Percentiles rank a stretch among this genome's conserved stretches.
phyloP scores from a whole-genome alignment of 192 early-diverging fungal species.

The Backusella mclennaniae region DNA sequence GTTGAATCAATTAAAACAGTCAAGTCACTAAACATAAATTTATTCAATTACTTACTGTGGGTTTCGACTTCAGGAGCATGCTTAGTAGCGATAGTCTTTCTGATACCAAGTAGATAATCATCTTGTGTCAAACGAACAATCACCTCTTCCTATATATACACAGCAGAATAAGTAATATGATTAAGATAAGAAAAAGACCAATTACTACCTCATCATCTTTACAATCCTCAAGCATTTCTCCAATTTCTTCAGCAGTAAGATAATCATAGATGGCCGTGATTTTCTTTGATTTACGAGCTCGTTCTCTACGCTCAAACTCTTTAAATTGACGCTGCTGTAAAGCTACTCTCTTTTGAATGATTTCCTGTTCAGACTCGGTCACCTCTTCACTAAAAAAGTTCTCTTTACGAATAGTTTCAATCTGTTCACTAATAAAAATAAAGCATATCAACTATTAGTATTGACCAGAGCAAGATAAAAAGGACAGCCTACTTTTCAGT shows the following conservation, averaged over 20 bases:
- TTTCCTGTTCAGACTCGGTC: conserved; percentile 85
- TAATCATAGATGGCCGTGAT: conserved; percentile 78
- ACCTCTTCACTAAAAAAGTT: conserved; percentile 89
- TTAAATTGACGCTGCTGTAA: conserved; percentile 90
- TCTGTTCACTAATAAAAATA: conserved; percentile 53
- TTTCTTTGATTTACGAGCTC: conserved; percentile 73
- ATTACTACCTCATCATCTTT: conserved; percentile 71
- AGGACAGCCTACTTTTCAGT: conserved; percentile 8
- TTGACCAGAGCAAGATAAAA: neutral
- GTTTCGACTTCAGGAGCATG: conserved; percentile 49
- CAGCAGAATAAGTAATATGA: neutral
- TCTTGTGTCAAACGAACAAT: conserved; percentile 80
- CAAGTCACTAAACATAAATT: neutral
- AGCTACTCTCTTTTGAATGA: conserved; percentile 89
- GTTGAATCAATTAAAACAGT: neutral
- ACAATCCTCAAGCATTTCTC: conserved; percentile 76
- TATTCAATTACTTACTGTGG: conserved; percentile 34
- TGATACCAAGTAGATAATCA: conserved; percentile 69
- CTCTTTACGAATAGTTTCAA: conserved; percentile 78
- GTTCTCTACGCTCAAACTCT: conserved; percentile 82
- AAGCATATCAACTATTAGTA: neutral
- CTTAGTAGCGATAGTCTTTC: conserved; percentile 67
- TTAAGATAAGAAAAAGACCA: neutral
- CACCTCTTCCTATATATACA: conserved; percentile 65
- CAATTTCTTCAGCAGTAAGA: conserved; percentile 81